Evolutionary conservation across 805 yeast species (phyloP), one percentile per base, ranked within the genome.

Genomic region (Pichia scutulata): DNA sequence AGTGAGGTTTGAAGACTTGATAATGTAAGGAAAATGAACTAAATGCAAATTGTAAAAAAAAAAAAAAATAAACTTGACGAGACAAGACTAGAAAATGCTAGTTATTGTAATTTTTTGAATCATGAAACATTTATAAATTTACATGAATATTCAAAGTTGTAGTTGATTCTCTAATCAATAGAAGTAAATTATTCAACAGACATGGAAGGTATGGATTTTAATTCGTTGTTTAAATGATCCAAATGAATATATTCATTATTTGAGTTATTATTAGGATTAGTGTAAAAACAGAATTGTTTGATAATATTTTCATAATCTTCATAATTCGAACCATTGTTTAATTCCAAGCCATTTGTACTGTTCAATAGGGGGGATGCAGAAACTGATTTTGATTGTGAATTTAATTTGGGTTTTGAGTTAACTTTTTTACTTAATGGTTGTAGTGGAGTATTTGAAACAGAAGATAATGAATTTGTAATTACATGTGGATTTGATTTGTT

Each of bases 311-410:
- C 52, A 48, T 52, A 52, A 52, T 52, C 55, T 33, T 33, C 37
- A 16, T 33, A 10, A 18, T n/a, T 46, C 9, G 19, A 33, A 26
- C 39, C 41, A 22, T 56, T 45, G 12, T 46, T 44, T 13, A 52
- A 43, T 41, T 48, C 54, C 44, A 59, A 56, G 33, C 54, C 51
- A 13, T 30, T 43, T 22, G 59, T 51, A 18, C 52, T 41, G 2
- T 25, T 37, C 28, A 44, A 30, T 23, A 54, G 8, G 7, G 56
- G 48, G 13, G 54, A 50, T 36, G 56, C 24, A 18, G 55, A 39
- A 18, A 26, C 24, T 13, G 46, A 42, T 47, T 47, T 41, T n/a
- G n/a, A n/a, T n/a, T n/a, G n/a, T n/a, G n/a, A n/a, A n/a, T n/a
- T n/a, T n/a, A n/a, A n/a, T n/a, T n/a, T n/a, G n/a, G n/a, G n/a